These are phyloP conservation scores for Chionographis japonica DNA, from an alignment of 106 monocot species.

Conservation along the genomic window DNA sequence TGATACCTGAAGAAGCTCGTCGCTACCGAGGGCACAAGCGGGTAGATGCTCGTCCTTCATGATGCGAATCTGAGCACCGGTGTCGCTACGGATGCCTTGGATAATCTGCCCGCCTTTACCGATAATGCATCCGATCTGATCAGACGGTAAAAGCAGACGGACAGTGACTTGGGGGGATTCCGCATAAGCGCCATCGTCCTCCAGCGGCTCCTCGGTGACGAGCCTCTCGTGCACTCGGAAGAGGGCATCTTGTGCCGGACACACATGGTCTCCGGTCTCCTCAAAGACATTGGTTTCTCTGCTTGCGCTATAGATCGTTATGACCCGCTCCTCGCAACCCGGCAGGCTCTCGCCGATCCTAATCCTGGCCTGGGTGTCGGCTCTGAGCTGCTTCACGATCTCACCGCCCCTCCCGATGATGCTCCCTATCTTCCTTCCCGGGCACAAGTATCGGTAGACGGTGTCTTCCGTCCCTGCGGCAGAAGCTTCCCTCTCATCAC, in stretches of 20 bases:
- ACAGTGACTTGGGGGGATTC: conserved; percentile 52
- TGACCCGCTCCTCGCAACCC: conserved; percentile 81
- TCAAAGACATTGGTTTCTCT: conserved; percentile 56
- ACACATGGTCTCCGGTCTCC: conserved; percentile 56
- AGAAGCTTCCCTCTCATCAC: conserved; percentile 70
- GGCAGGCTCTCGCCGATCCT: conserved; percentile 76
- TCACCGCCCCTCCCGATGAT: conserved; percentile 97
- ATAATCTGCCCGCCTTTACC: conserved; percentile 78
- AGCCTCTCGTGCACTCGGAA: conserved; percentile 81
- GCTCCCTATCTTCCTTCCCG: conserved; percentile 73
- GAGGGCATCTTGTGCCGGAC: conserved; percentile 94
- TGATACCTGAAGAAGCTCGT: conserved; percentile 92
- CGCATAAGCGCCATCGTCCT: conserved; percentile 49
- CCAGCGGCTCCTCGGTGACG: conserved; percentile 41
- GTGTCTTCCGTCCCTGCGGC: conserved; percentile 81
- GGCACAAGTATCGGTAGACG: conserved; percentile 86
- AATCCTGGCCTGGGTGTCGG: conserved; percentile 81
- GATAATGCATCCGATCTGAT: conserved; percentile 97
- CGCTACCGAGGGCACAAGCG: conserved; percentile 55
- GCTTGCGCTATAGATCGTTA: conserved; percentile 77
- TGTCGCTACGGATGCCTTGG: conserved; percentile 63
- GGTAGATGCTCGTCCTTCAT: conserved; percentile 68
- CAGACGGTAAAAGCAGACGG: conserved; percentile 83
- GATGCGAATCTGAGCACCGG: conserved; percentile 71
- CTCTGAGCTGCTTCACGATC: conserved; percentile 90